phyloP scores from a whole-genome alignment of 345 rosid genomes.

The Euphorbia tirucalli region DNA sequence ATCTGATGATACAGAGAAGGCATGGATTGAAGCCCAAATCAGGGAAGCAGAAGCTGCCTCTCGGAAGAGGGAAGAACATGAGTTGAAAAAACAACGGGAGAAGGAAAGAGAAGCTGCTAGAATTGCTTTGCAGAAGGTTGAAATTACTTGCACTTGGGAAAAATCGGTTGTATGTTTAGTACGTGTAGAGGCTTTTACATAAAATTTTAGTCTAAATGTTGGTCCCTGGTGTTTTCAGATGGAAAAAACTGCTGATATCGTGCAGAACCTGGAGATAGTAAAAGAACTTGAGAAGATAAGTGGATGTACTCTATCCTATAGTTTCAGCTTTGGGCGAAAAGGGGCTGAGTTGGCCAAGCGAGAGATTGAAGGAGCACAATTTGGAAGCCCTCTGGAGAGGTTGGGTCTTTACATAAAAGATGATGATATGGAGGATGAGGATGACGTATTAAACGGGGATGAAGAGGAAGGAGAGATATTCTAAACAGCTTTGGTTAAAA shows the following conservation, averaged over 20 bases:
- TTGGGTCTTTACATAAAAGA: constrained; percentile 64
- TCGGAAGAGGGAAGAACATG: constrained; percentile 45
- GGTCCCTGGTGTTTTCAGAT: constrained; percentile 35
- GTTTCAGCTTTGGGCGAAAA: constrained; percentile 8
- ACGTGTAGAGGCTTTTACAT: no score
- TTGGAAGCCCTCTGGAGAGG: constrained; percentile 40
- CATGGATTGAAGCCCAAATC: constrained; percentile 69
- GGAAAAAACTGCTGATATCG: constrained; percentile 52
- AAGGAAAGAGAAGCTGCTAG: constrained; percentile 75
- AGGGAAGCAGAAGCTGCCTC: constrained; percentile 62
- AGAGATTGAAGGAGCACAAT: constrained; percentile 19
- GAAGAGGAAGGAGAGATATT: constrained; percentile 85
- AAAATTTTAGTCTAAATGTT: not conserved
- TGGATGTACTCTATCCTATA: constrained; percentile 41
- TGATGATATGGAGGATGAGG: constrained; percentile 43
- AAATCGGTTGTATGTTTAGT: not conserved
- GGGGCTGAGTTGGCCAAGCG: constrained; percentile 22
- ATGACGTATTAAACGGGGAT: constrained; percentile 27
- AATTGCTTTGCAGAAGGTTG: constrained; percentile 55
- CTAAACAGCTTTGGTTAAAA: constrained; percentile 10
- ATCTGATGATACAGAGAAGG: constrained; percentile 48
- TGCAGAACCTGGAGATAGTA: constrained; percentile 39
- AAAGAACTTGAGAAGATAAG: constrained; percentile 54
- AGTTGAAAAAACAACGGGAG: constrained; percentile 56
- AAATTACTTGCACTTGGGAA: no score